Evolutionary conservation across 768 basidiomycete species (phyloP).

Genomic region (Kockovaella imperatae): DNA sequence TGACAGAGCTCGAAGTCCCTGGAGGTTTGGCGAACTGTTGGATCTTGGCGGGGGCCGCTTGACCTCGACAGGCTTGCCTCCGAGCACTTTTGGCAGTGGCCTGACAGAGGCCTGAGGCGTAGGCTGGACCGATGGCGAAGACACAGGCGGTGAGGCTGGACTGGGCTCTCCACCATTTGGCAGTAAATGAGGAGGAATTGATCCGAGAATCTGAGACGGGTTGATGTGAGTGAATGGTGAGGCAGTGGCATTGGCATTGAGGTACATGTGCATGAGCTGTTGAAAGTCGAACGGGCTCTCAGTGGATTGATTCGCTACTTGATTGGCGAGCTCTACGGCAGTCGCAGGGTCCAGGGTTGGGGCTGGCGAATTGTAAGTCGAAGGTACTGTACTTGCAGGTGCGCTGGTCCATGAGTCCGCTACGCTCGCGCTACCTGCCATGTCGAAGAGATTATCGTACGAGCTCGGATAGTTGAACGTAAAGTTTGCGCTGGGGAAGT

Average conservation of each 20-base stretch:
- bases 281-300: constrained; percentile 42
- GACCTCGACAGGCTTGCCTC: constrained; percentile 23
- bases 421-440: constrained; percentile 22
- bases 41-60: constrained; percentile 15
- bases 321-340: no score
- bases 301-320: constrained; percentile 7
- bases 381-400: constrained; percentile 17
- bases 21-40: constrained; percentile 39
- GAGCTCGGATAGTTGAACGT: constrained; percentile 42
- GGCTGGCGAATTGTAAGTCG: constrained; percentile 24
- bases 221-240: constrained; percentile 55
- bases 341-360: no score
- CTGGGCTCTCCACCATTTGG: constrained; percentile 37
- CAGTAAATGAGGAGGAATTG: constrained; percentile 14
- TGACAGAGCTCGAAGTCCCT: constrained; percentile 12
- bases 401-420: constrained; percentile 17
- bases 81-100: constrained; percentile 36
- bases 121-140: constrained; percentile 12
- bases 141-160: constrained; percentile 51
- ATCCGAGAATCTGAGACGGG: constrained; percentile 70
- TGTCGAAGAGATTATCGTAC: constrained; percentile 44
- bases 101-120: constrained; percentile 10
- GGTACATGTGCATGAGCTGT: constrained; percentile 44
- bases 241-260: constrained; percentile 40
- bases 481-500: constrained; percentile 42